Evolutionary conservation across 2,329 filamentous ascomycete species (phyloP).

Genomic region (Plenodomus lindquistii): DNA sequence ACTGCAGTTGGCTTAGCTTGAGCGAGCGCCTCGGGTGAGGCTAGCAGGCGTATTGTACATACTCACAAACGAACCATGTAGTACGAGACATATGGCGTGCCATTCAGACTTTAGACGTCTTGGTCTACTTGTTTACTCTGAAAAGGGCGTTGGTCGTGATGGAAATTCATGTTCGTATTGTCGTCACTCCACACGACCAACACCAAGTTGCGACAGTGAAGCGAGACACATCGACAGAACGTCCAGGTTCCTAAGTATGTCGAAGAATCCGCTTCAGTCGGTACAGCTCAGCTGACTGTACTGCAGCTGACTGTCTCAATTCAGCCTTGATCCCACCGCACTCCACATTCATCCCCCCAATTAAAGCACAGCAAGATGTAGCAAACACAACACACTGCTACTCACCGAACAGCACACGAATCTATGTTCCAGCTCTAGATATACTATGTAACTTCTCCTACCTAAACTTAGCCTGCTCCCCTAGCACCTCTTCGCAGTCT

Average conservation of each 20-base stretch:
- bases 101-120: neutral
- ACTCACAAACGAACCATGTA: neutral
- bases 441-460: slow-evolving; percentile 11
- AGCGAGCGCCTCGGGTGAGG: neutral
- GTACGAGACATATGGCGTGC: neutral
- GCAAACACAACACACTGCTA: slow-evolving; percentile 20
- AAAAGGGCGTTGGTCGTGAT: too few species aligned
- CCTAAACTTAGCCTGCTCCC: neutral
- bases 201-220: too few species aligned
- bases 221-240: too few species aligned
- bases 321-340: neutral
- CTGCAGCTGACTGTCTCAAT: slow-evolving; percentile 8
- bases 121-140: neutral
- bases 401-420: slow-evolving; percentile 20
- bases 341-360: slow-evolving; percentile 1
- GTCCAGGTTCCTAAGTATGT: slow-evolving; percentile 1
- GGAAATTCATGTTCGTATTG: too few species aligned
- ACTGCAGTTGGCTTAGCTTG: neutral
- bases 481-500: slow-evolving; percentile 4
- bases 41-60: neutral
- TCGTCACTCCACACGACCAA: too few species aligned
- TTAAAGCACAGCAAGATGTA: slow-evolving; percentile 15
- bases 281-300: neutral
- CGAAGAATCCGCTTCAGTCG: neutral
- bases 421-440: slow-evolving; percentile 9